phyloP scores from a whole-genome alignment of 345 rosid genomes.

The Brassica nigra region DNA sequence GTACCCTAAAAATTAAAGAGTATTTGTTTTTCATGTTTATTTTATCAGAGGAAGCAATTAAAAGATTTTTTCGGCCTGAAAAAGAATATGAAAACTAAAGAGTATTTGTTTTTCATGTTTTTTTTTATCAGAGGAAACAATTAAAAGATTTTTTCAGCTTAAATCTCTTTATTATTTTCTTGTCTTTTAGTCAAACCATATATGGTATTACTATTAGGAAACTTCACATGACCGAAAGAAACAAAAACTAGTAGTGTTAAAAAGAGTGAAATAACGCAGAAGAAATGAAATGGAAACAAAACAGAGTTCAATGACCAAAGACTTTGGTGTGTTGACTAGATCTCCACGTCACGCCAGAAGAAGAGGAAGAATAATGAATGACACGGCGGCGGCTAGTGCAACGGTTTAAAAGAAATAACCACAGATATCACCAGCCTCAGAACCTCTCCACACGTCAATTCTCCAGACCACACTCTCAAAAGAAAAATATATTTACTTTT shows the following conservation, averaged over 20 bases:
- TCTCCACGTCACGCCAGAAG: slow-evolving; percentile 32
- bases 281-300: slow-evolving; percentile 19
- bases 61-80: too few relatives aligned
- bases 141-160: not conserved
- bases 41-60: not conserved
- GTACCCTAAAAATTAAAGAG: not conserved
- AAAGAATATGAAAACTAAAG: not conserved
- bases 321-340: slow-evolving; percentile 35
- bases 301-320: slow-evolving; percentile 11
- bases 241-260: not conserved
- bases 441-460: slow-evolving; percentile 25
- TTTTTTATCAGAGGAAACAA: not conserved
- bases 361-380: slow-evolving; percentile 5
- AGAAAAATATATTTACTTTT: not conserved
- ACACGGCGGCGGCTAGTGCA: not conserved
- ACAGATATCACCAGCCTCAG: slow-evolving; percentile 24
- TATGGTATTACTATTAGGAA: not conserved
- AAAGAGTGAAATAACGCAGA: not conserved
- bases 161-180: not conserved
- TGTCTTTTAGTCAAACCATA: not conserved
- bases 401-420: slow-evolving; percentile 10
- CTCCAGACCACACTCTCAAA: slow-evolving; percentile 22
- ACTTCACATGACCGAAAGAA: not conserved
- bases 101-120: not conserved
- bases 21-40: not conserved